phyloP scores from a whole-genome alignment of 768 basidiomycete species.

The Polyporus arcularius region DNA sequence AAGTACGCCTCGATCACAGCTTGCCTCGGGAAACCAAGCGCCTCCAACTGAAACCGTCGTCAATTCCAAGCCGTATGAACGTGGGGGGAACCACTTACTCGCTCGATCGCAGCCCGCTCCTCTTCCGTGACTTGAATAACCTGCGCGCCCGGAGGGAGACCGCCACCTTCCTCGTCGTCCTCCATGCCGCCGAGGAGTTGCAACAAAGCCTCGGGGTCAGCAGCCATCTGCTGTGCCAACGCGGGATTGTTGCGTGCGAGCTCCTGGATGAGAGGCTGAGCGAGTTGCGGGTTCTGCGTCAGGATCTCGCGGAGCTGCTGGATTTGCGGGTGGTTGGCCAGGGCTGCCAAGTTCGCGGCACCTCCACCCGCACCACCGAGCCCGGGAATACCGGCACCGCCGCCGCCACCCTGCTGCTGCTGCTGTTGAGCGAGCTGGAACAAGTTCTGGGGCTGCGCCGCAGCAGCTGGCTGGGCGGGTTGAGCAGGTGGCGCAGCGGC shows the following conservation, averaged over 20 bases:
- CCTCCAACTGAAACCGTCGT: conserved; percentile 60
- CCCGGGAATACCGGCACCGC: conserved; percentile 32
- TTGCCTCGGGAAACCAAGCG: conserved; percentile 83
- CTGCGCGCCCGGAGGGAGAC: conserved; percentile 50
- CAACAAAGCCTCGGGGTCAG: conserved; percentile 71
- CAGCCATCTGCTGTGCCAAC: conserved; percentile 65
- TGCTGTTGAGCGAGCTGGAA: conserved; percentile 86
- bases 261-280: conserved; percentile 85
- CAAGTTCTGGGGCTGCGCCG: conserved; percentile 70
- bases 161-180: conserved; percentile 43
- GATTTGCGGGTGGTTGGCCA: conserved; percentile 67
- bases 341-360: conserved; percentile 46
- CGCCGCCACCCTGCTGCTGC: conserved; percentile 50
- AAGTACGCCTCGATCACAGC: conserved; percentile 88
- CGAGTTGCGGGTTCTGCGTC: conserved; percentile 70
- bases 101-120: conserved; percentile 84
- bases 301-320: conserved; percentile 73
- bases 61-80: conserved; percentile 6
- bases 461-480: conserved; percentile 35
- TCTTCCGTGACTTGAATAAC: conserved; percentile 81
- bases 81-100: conserved; percentile 53
- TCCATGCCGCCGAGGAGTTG: conserved; percentile 58
- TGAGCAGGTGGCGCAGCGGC: conserved; percentile 38
- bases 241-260: conserved; percentile 73
- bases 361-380: conserved; percentile 30